phyloP scores from a whole-genome alignment of 768 basidiomycete genomes.

The Leccinellum rugosiceps region DNA sequence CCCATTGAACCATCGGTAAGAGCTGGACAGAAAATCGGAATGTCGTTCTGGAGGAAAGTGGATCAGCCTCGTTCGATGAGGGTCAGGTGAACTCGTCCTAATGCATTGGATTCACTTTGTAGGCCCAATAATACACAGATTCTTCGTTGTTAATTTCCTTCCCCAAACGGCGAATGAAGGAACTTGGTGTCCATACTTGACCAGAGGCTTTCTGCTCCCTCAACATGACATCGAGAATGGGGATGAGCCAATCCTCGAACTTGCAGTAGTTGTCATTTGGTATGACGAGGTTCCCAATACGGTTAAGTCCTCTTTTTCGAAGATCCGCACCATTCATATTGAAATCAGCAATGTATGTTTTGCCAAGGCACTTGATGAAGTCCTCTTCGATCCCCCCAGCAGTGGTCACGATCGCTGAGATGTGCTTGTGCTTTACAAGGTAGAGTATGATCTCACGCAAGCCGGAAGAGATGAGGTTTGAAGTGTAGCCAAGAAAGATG shows the following conservation, averaged over 20 bases:
- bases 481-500: conserved; percentile 96
- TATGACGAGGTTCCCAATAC: conserved; percentile 93
- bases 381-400: conserved; percentile 99
- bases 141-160: conserved; percentile 97
- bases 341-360: conserved; percentile 93
- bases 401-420: conserved; percentile 90
- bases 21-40: conserved; percentile 98
- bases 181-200: conserved; percentile 87
- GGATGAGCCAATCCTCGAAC: conserved; percentile 99
- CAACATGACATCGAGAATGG: conserved; percentile 88
- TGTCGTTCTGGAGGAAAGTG: conserved; percentile 71
- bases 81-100: conserved; percentile 7
- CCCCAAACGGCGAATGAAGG: conserved; percentile 88
- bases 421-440: conserved; percentile 90
- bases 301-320: conserved; percentile 88
- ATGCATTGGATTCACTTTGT: conserved; percentile 70
- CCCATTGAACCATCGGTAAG: conserved; percentile 97
- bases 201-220: conserved; percentile 75
- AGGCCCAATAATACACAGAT: conserved; percentile 99
- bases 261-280: conserved; percentile 99
- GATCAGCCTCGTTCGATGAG: conserved; percentile 25
- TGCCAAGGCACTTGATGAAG: conserved; percentile 97
- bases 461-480: conserved; percentile 97
- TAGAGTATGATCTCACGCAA: conserved; percentile 89
- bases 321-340: conserved; percentile 86